Conservation (phyloP, 2,329 filamentous ascomycete species). For the Penicillium sp. region DNA sequence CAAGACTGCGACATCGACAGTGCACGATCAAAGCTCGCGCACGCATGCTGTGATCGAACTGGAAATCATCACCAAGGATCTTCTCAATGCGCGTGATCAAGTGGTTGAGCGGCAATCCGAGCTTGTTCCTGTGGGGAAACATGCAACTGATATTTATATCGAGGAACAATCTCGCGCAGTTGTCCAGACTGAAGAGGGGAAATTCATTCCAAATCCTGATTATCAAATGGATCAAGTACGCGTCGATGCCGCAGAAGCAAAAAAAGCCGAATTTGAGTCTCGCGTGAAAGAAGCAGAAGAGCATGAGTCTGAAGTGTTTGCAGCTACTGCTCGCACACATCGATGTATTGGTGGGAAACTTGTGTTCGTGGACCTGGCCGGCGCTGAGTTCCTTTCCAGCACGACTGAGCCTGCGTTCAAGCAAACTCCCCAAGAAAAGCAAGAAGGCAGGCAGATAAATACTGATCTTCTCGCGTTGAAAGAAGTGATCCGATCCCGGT, state of each 20-base stretch:
- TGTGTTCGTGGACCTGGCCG: conserved; percentile 48
- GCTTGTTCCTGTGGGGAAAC: conserved; percentile 46
- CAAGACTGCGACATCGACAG: conserved; percentile 38
- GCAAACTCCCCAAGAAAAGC: conserved; percentile 40
- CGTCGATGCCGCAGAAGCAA: conserved; percentile 41
- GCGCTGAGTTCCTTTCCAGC: conserved; percentile 43
- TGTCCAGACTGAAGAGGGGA: conserved; percentile 32
- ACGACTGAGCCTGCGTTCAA: conserved; percentile 21
- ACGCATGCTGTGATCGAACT: conserved; percentile 47
- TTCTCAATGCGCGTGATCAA: conserved; percentile 39
- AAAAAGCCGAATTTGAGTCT: conserved; percentile 37
- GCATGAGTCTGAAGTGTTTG: conserved; percentile 25
- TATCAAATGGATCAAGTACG: conserved; percentile 35
- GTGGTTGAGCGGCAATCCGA: conserved; percentile 45
- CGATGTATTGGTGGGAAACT: conserved; percentile 42
- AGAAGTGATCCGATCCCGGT: conserved; percentile 47
- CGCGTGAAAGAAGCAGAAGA: conserved; percentile 37
- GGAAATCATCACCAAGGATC: conserved; percentile 39
- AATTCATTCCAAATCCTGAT: conserved; percentile 36
- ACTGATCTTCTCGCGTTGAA: conserved; percentile 47
- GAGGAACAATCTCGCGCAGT: conserved; percentile 37
- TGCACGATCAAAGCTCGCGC: conserved; percentile 47
- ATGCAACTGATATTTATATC: conserved; percentile 41
- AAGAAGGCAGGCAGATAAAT: conserved; percentile 47
- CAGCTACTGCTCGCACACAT: conserved; percentile 14